phyloP scores from a whole-genome alignment of 352 stramenopile genomes.

The Pythium brachiatum region DNA sequence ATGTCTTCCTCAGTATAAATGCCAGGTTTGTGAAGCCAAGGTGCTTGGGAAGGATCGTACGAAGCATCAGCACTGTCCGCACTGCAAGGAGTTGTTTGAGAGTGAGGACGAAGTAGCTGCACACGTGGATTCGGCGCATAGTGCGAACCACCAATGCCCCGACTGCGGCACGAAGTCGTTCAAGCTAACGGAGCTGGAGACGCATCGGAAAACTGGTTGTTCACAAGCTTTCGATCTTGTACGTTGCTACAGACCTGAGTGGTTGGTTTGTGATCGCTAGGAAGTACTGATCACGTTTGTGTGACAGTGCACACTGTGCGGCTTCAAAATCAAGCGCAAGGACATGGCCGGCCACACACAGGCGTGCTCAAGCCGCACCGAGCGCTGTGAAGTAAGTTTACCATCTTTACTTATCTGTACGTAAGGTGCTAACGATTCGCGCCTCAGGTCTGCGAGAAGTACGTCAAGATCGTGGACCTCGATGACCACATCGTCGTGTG shows the following conservation, averaged over 20 bases:
- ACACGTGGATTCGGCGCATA: conserved; percentile 28
- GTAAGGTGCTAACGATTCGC: neutral
- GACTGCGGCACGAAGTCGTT: conserved; percentile 29
- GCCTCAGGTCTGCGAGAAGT: conserved; percentile 40
- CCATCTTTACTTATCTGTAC: no score
- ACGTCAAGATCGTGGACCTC: conserved; percentile 43
- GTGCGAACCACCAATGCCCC: conserved; percentile 22
- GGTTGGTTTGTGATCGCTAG: neutral
- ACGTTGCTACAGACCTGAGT: conserved; percentile 4
- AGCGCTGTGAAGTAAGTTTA: conserved; percentile 52
- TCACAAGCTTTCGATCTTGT: conserved; percentile 30
- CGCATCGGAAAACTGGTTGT: conserved; percentile 28
- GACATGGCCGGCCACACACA: conserved; percentile 32
- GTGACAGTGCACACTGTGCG: conserved; percentile 42
- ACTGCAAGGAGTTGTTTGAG: conserved; percentile 29
- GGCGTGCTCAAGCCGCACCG: conserved; percentile 52
- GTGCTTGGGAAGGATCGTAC: conserved; percentile 29
- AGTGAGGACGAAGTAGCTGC: conserved; percentile 14
- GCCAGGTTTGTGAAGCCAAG: conserved; percentile 32
- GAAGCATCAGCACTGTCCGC: conserved; percentile 40
- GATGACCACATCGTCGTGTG: conserved; percentile 22
- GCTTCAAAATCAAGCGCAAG: conserved; percentile 49
- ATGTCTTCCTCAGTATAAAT: conserved; percentile 34
- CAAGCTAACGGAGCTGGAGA: conserved; percentile 22
- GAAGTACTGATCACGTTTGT: neutral